Base-by-base conservation (phyloP, 1,284 basidiomycete species). In the Pseudozyma tsukubaensis region DNA sequence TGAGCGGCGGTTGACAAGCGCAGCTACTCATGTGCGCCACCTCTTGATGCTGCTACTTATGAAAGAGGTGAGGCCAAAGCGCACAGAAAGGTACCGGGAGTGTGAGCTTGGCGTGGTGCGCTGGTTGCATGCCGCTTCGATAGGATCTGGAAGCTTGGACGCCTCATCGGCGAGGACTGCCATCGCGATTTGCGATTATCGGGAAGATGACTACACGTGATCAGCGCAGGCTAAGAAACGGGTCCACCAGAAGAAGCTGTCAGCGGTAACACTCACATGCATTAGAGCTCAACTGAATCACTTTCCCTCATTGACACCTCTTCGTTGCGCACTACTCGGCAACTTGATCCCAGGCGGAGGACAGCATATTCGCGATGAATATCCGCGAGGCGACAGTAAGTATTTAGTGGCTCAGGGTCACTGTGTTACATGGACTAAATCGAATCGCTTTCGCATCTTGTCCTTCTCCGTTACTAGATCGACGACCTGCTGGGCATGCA, bases 401-500 rank as follows among this genome's bases (percentile, higher is more conserved):
- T 64, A 29, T 29, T 6, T 3, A 29, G 6, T 29, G 24, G 24
- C 6, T 29, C 24, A 29, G 24, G 24, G 6, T 29, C 24, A 29
- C 24, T 29, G 24, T 29, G 24, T 6, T 6, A 29, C 24, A 29
- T 29, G 24, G 6, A 29, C 24, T 29, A 29, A 29, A 3, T 29
- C 24, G 24, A 29, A 29, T 29, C 24, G 24, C 24, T 29, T 29
- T 29, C 3, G 24, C 24, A 29, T 6, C 24, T 29, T 12, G 2
- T 29, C 36, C n/a, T 21, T 19, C 10, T 29, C 34, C 29, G 29
- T 9, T 44, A 29, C 24, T 63, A 82, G 80, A 72, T 79, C 48
- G 76, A 80, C 32, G 83, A 84, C 55, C 64, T 81, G 55, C 60
- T 83, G 24, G 81, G 80, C 18, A 83, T 83, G 78, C 83, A 84